These are phyloP conservation scores for Microstegium vimineum DNA, from an alignment of 176 grass and related monocot genomes.

Conservation along the genomic window DNA sequence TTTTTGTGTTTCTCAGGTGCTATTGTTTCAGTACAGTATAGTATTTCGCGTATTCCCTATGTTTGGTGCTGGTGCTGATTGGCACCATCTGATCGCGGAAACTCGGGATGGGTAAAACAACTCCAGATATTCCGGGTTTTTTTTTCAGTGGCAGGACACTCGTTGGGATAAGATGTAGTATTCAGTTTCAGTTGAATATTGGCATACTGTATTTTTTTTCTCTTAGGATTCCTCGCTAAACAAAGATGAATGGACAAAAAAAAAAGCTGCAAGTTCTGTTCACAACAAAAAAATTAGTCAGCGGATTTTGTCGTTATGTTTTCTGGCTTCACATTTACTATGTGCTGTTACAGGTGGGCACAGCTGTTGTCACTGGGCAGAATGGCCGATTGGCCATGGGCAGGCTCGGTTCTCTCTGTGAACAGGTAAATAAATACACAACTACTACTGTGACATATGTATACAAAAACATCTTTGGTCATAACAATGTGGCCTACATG, in stretches of 20 bases:
- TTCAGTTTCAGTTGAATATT: background rate
- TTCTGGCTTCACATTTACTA: background rate
- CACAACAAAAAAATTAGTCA: background rate
- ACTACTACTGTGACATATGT: background rate
- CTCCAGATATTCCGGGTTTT: background rate
- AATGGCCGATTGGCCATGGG: slow-evolving; percentile 91
- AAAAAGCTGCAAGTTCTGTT: background rate
- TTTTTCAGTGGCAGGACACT: background rate
- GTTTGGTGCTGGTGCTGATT: background rate
- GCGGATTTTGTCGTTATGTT: background rate
- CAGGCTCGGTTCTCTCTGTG: slow-evolving; percentile 74
- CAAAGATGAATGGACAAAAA: background rate
- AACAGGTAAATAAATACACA: slow-evolving; percentile 53
- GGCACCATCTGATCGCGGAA: background rate
- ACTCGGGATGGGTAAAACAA: background rate
- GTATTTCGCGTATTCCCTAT: background rate
- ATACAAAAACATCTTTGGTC: background rate
- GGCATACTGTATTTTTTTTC: background rate
- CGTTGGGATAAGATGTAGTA: background rate
- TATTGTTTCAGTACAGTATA: background rate
- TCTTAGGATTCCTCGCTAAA: background rate
- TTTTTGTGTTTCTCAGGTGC: background rate
- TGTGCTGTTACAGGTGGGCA: slow-evolving; percentile 58
- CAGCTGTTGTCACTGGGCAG: slow-evolving; percentile 82
- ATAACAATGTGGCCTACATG: background rate